phyloP scores from a whole-genome alignment of 2,329 filamentous ascomycete genomes.

The Aspergillus texensis region DNA sequence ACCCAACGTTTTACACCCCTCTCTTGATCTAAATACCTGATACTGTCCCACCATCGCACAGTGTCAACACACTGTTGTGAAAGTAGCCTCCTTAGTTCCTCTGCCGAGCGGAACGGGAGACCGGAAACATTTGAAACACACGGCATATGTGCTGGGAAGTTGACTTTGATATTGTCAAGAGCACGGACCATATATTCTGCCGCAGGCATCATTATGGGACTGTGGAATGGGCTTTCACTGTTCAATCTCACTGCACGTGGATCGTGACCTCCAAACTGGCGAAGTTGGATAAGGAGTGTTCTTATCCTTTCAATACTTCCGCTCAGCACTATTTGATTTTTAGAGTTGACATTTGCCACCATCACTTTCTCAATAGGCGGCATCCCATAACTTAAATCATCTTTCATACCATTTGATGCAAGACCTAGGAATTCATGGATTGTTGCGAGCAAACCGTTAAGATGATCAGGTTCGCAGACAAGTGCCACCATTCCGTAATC shows the following conservation, averaged over 20 bases:
- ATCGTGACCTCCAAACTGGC: constrained; percentile 89
- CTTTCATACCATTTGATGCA: constrained; percentile 65
- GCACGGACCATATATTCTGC: constrained; percentile 71
- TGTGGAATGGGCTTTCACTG: constrained; percentile 88
- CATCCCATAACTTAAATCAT: constrained; percentile 67
- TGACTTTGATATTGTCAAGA: constrained; percentile 66
- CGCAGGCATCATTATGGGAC: constrained; percentile 86
- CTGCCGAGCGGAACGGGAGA: constrained; percentile 71
- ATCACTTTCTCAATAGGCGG: constrained; percentile 83
- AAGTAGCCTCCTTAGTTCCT: constrained; percentile 76
- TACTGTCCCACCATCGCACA: constrained; percentile 91
- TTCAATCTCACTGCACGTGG: constrained; percentile 84
- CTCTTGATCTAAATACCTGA: constrained; percentile 84
- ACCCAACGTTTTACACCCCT: constrained; percentile 82
- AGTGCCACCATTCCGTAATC: constrained; percentile 95
- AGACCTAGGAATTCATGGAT: constrained; percentile 80
- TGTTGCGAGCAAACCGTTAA: constrained; percentile 68
- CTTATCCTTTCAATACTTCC: constrained; percentile 83
- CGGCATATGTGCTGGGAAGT: constrained; percentile 73
- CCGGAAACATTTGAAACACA: constrained; percentile 88
- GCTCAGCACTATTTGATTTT: constrained; percentile 93
- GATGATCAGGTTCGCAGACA: constrained; percentile 80
- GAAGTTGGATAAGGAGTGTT: constrained; percentile 77
- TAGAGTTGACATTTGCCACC: constrained; percentile 93
- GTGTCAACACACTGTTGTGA: constrained; percentile 87